These are phyloP conservation scores for Myrica gale DNA, from an alignment of 306 rosid genomes.

Conservation along the genomic window DNA sequence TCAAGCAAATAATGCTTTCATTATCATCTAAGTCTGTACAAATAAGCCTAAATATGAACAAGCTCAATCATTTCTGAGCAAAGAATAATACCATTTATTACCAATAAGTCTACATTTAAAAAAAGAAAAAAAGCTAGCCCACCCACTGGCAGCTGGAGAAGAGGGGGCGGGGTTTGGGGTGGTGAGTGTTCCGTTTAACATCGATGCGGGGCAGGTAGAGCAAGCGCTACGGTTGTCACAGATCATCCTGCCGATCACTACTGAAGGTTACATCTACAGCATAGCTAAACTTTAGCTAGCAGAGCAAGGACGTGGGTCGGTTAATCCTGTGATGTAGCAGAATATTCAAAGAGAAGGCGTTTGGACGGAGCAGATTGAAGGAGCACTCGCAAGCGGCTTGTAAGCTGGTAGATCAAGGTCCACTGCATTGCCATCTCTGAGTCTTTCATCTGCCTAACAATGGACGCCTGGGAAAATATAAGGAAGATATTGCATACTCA, in stretches of 20 bases:
- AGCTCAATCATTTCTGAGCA: constrained; percentile 45
- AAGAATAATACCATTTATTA: constrained; percentile 33
- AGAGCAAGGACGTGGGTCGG: background rate
- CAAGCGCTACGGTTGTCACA: background rate
- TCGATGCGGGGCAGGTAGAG: too few relatives aligned
- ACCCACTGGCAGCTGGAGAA: too few relatives aligned
- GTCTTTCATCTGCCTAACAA: constrained; percentile 89
- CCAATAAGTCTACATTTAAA: background rate
- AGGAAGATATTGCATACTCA: background rate
- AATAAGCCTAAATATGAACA: constrained; percentile 33
- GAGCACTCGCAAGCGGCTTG: constrained; percentile 70
- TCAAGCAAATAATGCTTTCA: constrained; percentile 25
- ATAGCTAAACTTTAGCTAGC: constrained; percentile 1
- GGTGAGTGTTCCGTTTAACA: too few relatives aligned
- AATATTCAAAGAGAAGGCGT: constrained; percentile 75
- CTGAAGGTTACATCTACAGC: background rate
- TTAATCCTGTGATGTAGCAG: constrained; percentile 69
- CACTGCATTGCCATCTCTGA: constrained; percentile 89
- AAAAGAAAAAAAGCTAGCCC: background rate
- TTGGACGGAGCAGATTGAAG: constrained; percentile 70
- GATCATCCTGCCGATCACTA: background rate
- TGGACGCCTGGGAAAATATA: constrained; percentile 51
- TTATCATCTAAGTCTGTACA: constrained; percentile 41
- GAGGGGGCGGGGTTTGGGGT: too few relatives aligned
- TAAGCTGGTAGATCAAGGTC: constrained; percentile 83